Base-by-base conservation (phyloP, 176 grass and related monocot species). In the Poa annua region DNA sequence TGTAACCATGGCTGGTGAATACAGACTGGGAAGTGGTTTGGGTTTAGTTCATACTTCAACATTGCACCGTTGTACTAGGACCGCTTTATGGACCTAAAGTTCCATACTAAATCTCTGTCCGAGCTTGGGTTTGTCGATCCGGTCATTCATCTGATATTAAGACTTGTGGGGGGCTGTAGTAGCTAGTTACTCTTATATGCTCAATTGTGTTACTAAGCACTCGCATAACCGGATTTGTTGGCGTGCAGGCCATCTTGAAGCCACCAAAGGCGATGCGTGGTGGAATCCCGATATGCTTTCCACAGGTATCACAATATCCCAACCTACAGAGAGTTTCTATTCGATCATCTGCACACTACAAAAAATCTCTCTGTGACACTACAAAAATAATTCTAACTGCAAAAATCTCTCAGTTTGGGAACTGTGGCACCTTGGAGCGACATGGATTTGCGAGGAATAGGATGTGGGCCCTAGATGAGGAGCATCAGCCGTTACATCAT, bases 381-480 rank as follows among this genome's bases (percentile, higher is more conserved):
- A n/a, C n/a, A n/a, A n/a, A n/a, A n/a, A n/a, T n/a, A n/a, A n/a
- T n/a, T n/a, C n/a, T n/a, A 79, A 75, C 38, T 62, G 32, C 11
- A 49, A 73, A 79, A 65, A 17, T 44, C 65, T 35, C 5, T 80
- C 76, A 94, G 92, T 97, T 97, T 78, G 92, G 92, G 3, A 93
- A 90, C 41, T 88, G 86, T 65, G 96, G 90, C 26, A 83, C 87
- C 33, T 61, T 95, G 68, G 92, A 98, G 62, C 90, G 83, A 83
- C 92, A 98, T 88, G 96, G 96, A 84, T 98, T 95, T 91, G 96
- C 92, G 49, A 95, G 92, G 83, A 98, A 95, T 73, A 95, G 85
- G 82, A 90, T 87, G 60, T 95, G 96, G 95, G 38, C 61, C 74
- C 77, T 95, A 50, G 96, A 98, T 21, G 79, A 84, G 55, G 85